These are phyloP conservation scores for Panicum hallii DNA, from an alignment of 202 grass and related monocot genomes.

Conservation along the genomic window DNA sequence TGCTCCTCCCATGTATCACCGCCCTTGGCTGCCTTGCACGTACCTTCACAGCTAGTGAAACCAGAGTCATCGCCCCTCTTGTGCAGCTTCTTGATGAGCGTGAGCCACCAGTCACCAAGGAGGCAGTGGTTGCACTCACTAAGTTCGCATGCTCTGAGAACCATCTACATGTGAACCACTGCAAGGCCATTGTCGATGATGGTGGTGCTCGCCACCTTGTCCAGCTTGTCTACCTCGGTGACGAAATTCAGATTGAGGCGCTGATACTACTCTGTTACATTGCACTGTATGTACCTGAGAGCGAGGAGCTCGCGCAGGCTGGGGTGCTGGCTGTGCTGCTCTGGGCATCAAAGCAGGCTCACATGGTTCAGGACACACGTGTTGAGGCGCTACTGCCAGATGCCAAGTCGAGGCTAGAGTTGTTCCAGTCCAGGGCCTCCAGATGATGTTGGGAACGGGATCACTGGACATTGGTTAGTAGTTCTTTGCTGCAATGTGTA, in stretches of 20 bases:
- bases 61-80: conserved; percentile 59
- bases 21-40: conserved; percentile 75
- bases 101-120: conserved; percentile 64
- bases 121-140: conserved; percentile 77
- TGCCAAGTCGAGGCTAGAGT: conserved; percentile 63
- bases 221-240: conserved; percentile 78
- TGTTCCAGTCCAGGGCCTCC: conserved; percentile 76
- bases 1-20: conserved; percentile 73
- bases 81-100: conserved; percentile 76
- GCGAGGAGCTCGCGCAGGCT: conserved; percentile 73
- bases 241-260: conserved; percentile 73
- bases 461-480: conserved; percentile 38
- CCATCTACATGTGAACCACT: conserved; percentile 73
- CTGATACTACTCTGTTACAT: conserved; percentile 82
- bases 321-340: conserved; percentile 72
- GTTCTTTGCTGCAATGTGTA: conserved; percentile 39
- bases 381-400: conserved; percentile 65
- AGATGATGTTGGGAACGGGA: conserved; percentile 50
- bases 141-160: conserved; percentile 73
- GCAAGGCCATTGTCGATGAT: conserved; percentile 64
- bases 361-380: conserved; percentile 69
- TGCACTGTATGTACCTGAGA: conserved; percentile 69
- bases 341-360: conserved; percentile 81
- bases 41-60: conserved; percentile 81
- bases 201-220: conserved; percentile 76